Conservation (phyloP, 768 basidiomycete genomes). For the Tulasnella sp. region DNA sequence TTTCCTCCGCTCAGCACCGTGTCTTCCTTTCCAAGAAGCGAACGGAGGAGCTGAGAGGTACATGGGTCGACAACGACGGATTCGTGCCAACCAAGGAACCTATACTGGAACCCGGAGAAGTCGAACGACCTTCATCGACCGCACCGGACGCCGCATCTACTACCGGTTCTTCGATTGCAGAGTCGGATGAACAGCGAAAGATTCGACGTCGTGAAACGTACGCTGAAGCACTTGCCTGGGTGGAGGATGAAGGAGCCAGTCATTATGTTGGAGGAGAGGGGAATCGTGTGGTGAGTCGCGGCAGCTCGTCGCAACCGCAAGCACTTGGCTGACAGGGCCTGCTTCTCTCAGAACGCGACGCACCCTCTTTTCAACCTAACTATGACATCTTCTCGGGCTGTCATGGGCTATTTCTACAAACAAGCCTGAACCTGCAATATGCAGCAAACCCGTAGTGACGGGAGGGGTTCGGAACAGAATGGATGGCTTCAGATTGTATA, state of each 20-base stretch:
- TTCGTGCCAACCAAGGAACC: conserved; percentile 2
- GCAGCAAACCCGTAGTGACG: not conserved
- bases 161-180: conserved; percentile 29
- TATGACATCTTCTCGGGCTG: conserved; percentile 56
- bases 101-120: not conserved
- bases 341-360: conserved; percentile 61
- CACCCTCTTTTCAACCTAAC: conserved; percentile 77
- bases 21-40: conserved; percentile 49
- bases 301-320: not conserved
- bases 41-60: conserved; percentile 36
- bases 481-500: not conserved
- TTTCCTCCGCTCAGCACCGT: conserved; percentile 83
- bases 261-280: conserved; percentile 54
- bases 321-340: not conserved
- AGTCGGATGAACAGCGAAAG: conserved; percentile 36
- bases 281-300: conserved; percentile 57
- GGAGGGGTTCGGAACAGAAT: not conserved
- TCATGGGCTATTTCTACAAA: conserved; percentile 71
- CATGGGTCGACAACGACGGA: conserved; percentile 39
- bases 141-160: not conserved
- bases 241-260: conserved; percentile 53
- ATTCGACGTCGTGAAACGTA: conserved; percentile 47
- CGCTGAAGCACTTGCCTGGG: conserved; percentile 57
- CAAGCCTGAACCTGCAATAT: conserved; percentile 38
- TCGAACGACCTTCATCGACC: conserved; percentile 30